A percentile compares a stretch with the other conserved stretches of the same genome.
Evolutionary conservation across 768 basidiomycete genomes (phyloP).

Genomic region (Melanogaster broomeanus): DNA sequence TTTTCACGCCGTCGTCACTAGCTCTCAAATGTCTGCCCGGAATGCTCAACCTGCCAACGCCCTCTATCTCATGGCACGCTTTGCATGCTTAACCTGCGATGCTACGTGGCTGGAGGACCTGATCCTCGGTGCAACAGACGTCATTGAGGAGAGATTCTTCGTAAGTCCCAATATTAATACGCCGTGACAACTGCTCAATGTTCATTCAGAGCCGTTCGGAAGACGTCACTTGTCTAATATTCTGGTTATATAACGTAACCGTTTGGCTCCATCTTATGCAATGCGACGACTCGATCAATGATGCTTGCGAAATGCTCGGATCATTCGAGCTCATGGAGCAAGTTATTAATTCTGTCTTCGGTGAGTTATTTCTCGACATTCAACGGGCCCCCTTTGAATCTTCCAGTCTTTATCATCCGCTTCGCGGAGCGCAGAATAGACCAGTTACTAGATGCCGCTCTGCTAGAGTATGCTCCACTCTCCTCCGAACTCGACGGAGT

Average conservation of each 20-base stretch:
- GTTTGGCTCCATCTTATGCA: conserved; percentile 90
- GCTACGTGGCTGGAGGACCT: conserved; percentile 92
- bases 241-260: conserved; percentile 94
- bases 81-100: conserved; percentile 91
- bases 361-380: conserved; percentile 41
- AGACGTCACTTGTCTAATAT: conserved; percentile 82
- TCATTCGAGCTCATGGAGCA: conserved; percentile 88
- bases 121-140: conserved; percentile 86
- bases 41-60: conserved; percentile 89
- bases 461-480: conserved; percentile 83
- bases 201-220: conserved; percentile 70
- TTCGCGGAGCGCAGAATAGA: conserved; percentile 90
- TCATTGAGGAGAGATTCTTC: conserved; percentile 90
- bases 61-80: conserved; percentile 87
- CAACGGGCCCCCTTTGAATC: conserved; percentile 2
- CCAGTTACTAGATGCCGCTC: conserved; percentile 73
- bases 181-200: conserved; percentile 10
- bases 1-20: conserved; percentile 79
- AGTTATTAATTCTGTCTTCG: conserved; percentile 92
- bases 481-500: conserved; percentile 78
- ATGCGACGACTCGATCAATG: conserved; percentile 77
- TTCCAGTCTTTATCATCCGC: conserved; percentile 89
- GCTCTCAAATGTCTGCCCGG: conserved; percentile 67
- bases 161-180: conserved; percentile 50
- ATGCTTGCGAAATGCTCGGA: conserved; percentile 80